A percentile compares a stretch with the other conserved stretches of the same genome.
Evolutionary conservation across 345 rosid species (phyloP).

Genomic region (Rhodomyrtus tomentosa): DNA sequence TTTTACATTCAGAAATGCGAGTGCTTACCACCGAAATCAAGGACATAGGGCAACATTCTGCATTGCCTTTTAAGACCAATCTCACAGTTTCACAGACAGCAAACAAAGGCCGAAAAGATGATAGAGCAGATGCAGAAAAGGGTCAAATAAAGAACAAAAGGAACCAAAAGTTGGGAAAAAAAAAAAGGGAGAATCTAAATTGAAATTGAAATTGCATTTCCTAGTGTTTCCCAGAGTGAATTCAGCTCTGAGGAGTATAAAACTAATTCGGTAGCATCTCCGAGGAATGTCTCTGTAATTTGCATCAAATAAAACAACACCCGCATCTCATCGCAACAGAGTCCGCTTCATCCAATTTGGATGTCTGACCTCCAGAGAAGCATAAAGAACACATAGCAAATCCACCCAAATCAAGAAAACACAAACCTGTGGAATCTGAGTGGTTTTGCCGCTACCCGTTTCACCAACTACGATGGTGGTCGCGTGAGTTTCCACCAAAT

Average conservation of each 20-base stretch:
- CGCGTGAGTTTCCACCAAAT: conserved; percentile 82
- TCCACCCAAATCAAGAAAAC: not conserved
- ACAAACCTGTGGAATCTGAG: conserved; percentile 89
- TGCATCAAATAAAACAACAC: not conserved
- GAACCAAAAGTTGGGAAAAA: not conserved
- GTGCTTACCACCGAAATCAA: not conserved
- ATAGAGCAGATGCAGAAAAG: not conserved
- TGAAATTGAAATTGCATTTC: not conserved
- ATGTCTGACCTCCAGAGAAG: not conserved
- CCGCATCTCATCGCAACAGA: not conserved
- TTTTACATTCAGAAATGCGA: not conserved
- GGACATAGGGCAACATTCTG: not conserved
- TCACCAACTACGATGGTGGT: conserved; percentile 92
- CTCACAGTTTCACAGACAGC: not conserved
- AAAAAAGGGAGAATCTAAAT: no score
- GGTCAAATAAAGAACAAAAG: not conserved
- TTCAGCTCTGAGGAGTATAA: not conserved
- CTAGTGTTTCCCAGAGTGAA: not conserved
- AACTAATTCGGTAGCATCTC: not conserved
- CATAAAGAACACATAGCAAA: not conserved
- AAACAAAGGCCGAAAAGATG: not conserved
- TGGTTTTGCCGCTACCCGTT: conserved; percentile 98
- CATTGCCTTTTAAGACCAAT: not conserved
- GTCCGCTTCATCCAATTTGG: not conserved
- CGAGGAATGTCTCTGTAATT: not conserved